Conservation (phyloP, 2,329 filamentous ascomycete genomes). For the Simplicillium sp. region DNA sequence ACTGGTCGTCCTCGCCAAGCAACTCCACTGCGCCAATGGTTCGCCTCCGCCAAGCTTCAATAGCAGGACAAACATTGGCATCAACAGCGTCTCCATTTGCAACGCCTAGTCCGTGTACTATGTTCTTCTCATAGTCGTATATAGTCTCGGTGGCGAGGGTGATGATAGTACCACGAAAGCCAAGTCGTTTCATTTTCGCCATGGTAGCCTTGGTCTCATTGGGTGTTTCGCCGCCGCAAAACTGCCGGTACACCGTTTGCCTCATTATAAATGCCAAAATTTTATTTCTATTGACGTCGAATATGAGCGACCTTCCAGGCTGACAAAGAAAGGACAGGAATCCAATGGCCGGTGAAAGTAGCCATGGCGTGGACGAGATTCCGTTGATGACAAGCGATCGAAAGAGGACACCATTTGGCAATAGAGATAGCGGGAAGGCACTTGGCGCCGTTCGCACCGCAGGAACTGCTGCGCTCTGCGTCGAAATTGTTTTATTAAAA, state of each 20-base stretch:
- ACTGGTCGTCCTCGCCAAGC: slow-evolving; percentile 21
- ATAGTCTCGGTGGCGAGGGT: slow-evolving; percentile 40
- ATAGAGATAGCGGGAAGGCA: not conserved
- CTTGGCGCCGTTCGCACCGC: too few species aligned
- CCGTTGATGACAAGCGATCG: not conserved
- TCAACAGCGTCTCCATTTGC: too few species aligned
- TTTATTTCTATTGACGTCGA: too few species aligned
- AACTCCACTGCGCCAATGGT: slow-evolving; percentile 20
- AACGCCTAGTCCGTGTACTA: too few species aligned
- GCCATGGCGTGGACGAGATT: not conserved
- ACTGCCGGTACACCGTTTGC: too few species aligned
- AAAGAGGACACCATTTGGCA: not conserved
- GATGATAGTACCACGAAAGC: slow-evolving; percentile 46
- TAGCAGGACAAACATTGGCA: slow-evolving; percentile 19
- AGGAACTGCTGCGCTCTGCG: too few species aligned
- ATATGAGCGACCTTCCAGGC: not conserved
- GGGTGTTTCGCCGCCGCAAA: too few species aligned
- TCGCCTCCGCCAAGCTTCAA: slow-evolving; percentile 25
- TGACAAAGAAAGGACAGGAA: not conserved
- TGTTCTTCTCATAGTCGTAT: slow-evolving; percentile 20
- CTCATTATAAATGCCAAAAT: too few species aligned
- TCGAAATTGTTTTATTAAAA: too few species aligned
- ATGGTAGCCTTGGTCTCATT: slow-evolving; percentile 33
- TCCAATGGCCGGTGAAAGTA: not conserved
- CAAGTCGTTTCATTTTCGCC: slow-evolving; percentile 33